Evolutionary conservation across 352 stramenopile genomes (phyloP).

Genomic region (Globisporangium carolinianum): DNA sequence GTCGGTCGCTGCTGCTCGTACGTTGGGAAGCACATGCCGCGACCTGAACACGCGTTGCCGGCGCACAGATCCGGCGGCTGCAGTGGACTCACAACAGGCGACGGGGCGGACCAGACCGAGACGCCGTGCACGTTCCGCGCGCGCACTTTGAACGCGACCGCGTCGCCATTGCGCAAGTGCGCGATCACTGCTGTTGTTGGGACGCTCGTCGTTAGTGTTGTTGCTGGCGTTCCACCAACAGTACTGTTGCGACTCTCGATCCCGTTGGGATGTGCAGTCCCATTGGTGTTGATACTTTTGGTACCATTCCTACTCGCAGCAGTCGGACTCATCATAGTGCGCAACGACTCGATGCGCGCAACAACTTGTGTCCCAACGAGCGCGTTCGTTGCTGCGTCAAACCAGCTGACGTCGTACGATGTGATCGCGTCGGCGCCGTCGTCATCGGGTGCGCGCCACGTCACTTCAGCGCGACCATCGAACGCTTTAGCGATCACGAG

Average conservation of each 20-base stretch:
- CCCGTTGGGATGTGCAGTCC: too few species aligned
- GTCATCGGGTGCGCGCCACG: slow-evolving; percentile 55
- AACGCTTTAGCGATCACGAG: slow-evolving; percentile 43
- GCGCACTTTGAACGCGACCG: slow-evolving; percentile 67
- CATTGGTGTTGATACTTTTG: too few species aligned
- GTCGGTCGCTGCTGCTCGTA: slow-evolving; percentile 22
- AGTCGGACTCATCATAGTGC: not conserved
- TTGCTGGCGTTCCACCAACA: not conserved
- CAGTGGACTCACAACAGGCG: slow-evolving; percentile 55
- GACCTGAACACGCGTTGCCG: slow-evolving; percentile 48
- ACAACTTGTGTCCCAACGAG: slow-evolving; percentile 38
- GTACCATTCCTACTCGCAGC: slow-evolving; percentile 2
- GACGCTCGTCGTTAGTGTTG: slow-evolving; percentile 6
- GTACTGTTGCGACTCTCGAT: not conserved
- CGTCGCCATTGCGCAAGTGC: slow-evolving; percentile 47
- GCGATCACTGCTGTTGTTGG: slow-evolving; percentile 37
- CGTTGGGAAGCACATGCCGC: slow-evolving; percentile 62
- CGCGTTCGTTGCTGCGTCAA: slow-evolving; percentile 38
- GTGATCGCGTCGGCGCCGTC: slow-evolving; percentile 53
- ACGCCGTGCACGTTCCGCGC: slow-evolving; percentile 55
- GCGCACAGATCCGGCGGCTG: slow-evolving; percentile 67
- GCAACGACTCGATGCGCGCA: slow-evolving; percentile 15
- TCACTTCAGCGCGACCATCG: slow-evolving; percentile 49
- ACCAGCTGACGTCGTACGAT: slow-evolving; percentile 57
- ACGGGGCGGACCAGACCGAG: slow-evolving; percentile 70